Percentiles rank a stretch among this genome's conserved stretches.
phyloP scores from a whole-genome alignment of 2,329 filamentous ascomycete species.

The Drechslerella dactyloides region DNA sequence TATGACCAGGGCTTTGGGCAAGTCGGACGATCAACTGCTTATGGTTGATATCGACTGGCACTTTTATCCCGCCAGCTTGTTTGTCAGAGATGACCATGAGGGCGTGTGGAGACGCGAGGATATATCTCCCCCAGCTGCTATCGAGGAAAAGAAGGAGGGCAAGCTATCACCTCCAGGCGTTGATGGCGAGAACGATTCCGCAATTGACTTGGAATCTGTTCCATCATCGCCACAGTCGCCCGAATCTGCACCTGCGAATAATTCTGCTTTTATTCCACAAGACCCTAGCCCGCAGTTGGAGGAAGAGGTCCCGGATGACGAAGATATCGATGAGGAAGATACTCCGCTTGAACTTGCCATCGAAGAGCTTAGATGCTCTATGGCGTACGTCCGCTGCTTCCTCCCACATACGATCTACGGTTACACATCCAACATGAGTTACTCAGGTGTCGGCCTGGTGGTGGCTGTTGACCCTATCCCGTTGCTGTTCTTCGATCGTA shows the following conservation, averaged over 20 bases:
- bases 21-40: slow-evolving; percentile 54
- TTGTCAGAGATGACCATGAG: slow-evolving; percentile 53
- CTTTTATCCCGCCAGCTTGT: slow-evolving; percentile 55
- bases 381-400: slow-evolving; percentile 54
- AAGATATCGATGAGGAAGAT: slow-evolving; percentile 53
- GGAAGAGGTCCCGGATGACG: slow-evolving; percentile 8
- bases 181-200: slow-evolving; percentile 46
- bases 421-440: slow-evolving; percentile 54
- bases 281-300: slow-evolving; percentile 27
- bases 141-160: slow-evolving; percentile 41
- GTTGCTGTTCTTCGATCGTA: slow-evolving; percentile 54
- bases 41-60: slow-evolving; percentile 56
- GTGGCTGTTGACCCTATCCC: slow-evolving; percentile 54
- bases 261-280: background rate
- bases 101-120: slow-evolving; percentile 54
- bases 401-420: slow-evolving; percentile 55
- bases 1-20: slow-evolving; percentile 55
- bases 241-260: slow-evolving; percentile 9
- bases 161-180: slow-evolving; percentile 9
- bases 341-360: slow-evolving; percentile 53
- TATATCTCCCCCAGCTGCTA: slow-evolving; percentile 49
- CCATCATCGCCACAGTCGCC: slow-evolving; percentile 33
- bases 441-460: slow-evolving; percentile 54
- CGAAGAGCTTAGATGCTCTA: slow-evolving; percentile 53
- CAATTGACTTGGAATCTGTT: slow-evolving; percentile 43